Conservation (phyloP, 345 rosid genomes). For the Sisymbrium altissimum region DNA sequence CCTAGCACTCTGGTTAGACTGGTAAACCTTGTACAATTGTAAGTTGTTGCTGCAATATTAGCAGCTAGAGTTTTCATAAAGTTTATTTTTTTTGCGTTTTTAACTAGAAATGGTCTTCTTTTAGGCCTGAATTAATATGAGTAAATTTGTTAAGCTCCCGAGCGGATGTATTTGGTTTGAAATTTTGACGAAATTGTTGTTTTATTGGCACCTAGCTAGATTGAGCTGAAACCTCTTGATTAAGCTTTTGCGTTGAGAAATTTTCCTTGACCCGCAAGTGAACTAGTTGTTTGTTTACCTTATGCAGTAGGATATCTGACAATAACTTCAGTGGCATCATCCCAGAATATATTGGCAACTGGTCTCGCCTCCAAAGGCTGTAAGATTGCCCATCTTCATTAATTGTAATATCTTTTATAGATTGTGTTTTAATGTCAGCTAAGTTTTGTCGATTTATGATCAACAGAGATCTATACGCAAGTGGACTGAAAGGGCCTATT, state of each 20-base stretch:
- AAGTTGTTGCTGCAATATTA: not conserved
- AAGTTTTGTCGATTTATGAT: not conserved
- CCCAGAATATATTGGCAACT: conserved; percentile 56
- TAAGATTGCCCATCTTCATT: conserved; percentile 35
- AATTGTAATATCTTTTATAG: not conserved
- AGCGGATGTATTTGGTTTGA: too few species aligned
- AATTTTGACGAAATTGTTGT: too few species aligned
- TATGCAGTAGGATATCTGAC: conserved; percentile 63
- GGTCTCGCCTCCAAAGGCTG: conserved; percentile 55
- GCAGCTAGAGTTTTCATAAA: too few species aligned
- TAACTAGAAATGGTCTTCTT: too few species aligned
- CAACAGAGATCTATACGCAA: conserved; percentile 41
- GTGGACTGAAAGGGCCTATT: conserved; percentile 51
- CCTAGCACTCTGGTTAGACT: conserved; percentile 35
- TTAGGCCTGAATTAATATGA: too few species aligned
- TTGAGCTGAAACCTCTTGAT: too few species aligned
- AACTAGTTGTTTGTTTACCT: not conserved
- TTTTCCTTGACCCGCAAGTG: not conserved
- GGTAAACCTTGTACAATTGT: conserved; percentile 17
- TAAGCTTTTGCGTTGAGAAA: too few species aligned
- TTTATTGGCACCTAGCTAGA: too few species aligned
- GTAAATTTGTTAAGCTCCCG: too few species aligned
- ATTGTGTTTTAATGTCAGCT: not conserved
- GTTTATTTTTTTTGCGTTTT: too few species aligned
- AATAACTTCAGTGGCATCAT: conserved; percentile 65